Base-by-base conservation (phyloP, 495 filamentous ascomycete genomes). In the Parathielavia appendiculata region DNA sequence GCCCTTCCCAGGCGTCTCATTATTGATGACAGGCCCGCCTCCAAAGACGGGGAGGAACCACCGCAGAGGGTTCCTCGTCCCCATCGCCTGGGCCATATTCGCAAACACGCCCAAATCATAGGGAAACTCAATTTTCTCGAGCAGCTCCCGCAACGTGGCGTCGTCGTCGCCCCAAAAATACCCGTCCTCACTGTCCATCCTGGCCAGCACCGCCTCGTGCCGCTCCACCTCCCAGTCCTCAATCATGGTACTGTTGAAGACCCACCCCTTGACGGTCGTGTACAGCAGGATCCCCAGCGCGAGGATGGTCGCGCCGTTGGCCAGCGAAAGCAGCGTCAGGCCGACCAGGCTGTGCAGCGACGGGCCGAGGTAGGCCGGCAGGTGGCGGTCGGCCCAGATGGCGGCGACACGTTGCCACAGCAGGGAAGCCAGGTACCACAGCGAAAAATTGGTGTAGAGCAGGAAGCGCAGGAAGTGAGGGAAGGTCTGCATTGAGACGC, bases 161-260 rank as follows among this genome's bases (percentile, higher is more conserved):
- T 58, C 64, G 43, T 54, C 52, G 47, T 70, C 70, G 56, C 54
- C 55, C 65, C 67, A 66, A 34, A 63, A 62, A 3, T 52, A 45
- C 49, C 64, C 66, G 57, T 61, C 84, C 81, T 7, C 85, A 81
- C 14, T 78, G 72, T 48, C 79, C 72, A 34, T 79, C 66, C 57
- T 86, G 78, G 60, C 84, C 77, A 95, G 75, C 4, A 93, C 77
- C 3, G 86, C 84, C 44, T 88, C 83, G 72, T 97, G 92, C 13
- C 91, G 78, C 65, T 96, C 87, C 5, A 95, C 88, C 72, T 97
- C 91, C 92, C 92, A 97, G 30, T 82, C 80, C 69, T 98, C 93
- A 63, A 98, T 97, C 53, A 89, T 91, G 0, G 92, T 97, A 8
- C 63, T 73, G 61, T 82, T 82, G 48, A 74, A 63, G 20, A 70